These are phyloP conservation scores for Pleurotus giganteus DNA, from an alignment of 768 basidiomycete genomes.

Conservation along the genomic window DNA sequence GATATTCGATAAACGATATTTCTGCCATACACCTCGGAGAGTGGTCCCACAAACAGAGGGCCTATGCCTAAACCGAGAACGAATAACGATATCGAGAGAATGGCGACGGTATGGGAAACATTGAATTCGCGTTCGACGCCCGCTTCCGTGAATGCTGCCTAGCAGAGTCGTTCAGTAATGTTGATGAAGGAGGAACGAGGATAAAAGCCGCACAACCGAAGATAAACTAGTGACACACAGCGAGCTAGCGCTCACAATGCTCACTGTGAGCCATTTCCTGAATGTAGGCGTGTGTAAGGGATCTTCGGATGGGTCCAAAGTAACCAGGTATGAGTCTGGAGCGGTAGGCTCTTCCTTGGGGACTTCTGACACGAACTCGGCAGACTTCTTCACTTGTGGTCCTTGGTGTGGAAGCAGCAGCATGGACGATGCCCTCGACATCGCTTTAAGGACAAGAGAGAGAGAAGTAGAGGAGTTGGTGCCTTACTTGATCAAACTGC, in stretches of 20 bases:
- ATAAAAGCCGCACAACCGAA: background rate
- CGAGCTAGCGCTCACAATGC: slow-evolving; percentile 3
- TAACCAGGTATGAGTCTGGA: background rate
- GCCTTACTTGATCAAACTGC: too few relatives aligned
- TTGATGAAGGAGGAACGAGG: too few relatives aligned
- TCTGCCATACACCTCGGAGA: slow-evolving; percentile 61
- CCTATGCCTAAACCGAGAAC: slow-evolving; percentile 57
- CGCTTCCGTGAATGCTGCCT: slow-evolving; percentile 5
- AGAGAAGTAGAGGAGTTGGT: too few relatives aligned
- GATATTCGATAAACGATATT: slow-evolving; percentile 61
- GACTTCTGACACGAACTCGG: too few relatives aligned
- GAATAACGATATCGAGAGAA: slow-evolving; percentile 51
- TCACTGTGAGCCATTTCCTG: slow-evolving; percentile 7
- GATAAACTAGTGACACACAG: slow-evolving; percentile 3
- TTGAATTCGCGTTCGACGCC: slow-evolving; percentile 4
- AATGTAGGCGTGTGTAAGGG: background rate
- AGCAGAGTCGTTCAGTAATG: background rate
- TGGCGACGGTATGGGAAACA: slow-evolving; percentile 4
- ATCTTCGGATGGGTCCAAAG: slow-evolving; percentile 4
- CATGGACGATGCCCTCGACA: too few relatives aligned
- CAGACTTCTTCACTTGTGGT: too few relatives aligned
- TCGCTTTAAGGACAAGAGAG: too few relatives aligned
- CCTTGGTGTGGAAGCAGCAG: too few relatives aligned
- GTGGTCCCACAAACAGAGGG: slow-evolving; percentile 52
- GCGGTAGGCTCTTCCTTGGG: too few relatives aligned